Evolutionary conservation across 1,284 basidiomycete species (phyloP), one percentile per base, ranked within the genome.

Genomic region (Rhodotorula mucilaginosa): DNA sequence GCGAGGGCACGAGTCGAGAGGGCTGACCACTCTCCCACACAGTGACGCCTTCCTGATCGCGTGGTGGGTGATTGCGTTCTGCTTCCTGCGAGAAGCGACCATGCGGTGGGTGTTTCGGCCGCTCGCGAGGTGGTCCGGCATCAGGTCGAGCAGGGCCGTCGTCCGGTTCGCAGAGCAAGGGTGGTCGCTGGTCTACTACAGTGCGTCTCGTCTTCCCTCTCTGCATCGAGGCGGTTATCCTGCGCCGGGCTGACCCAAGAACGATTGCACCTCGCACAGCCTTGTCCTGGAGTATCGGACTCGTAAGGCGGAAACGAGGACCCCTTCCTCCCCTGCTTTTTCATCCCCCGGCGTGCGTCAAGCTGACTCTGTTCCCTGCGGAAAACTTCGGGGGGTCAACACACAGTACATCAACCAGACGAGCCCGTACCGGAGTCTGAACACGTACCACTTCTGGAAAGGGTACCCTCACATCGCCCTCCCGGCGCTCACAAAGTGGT

Each of bases 81-180:
- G 91, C 34, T 76, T 92, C 65, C 80, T 91, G 49, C 88, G 94
- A 70, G 92, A 95, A 83, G 81, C 86, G 58, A 81, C 87, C 63
- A 88, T 94, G 79, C 81, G 92, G 54, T 85, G 83, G 73, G 77
- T 93, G 63, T 87, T 93, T 74, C 88, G 89, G 79, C 91, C 93
- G 10, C 87, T 94, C 73, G 91, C 90, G 29, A 83, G 84, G 58
- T 89, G 88, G 86, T 88, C 88, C 63, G 78, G 51, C 76, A 79
- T 74, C 72, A 75, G 44, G 80, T 82, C 64, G 80, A 79, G 57
- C 81, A 82, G 67, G 80, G 81, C 70, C 74, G 88, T 93, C 58
- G 81, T 90, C 61, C 85, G 96, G 72, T 98, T 98, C 79, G 92
- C 93, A 6, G 96, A 98, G 82, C 96, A 99, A 82, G 90, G 92